A percentile compares a stretch with the other conserved stretches of the same genome.
Conservation (phyloP, 202 grass and related monocot species). For the Panicum virgatum region DNA sequence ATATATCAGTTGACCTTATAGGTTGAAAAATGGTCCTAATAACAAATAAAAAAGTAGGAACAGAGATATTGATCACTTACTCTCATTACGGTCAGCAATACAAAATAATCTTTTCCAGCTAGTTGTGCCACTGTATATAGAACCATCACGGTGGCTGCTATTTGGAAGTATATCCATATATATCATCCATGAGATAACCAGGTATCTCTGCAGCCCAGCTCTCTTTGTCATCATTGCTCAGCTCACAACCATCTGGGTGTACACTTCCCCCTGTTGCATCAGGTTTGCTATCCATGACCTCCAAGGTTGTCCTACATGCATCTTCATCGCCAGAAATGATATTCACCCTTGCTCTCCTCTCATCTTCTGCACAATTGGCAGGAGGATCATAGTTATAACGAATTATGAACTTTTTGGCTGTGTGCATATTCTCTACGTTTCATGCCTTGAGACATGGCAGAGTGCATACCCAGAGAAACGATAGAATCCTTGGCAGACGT, state of each 20-base stretch:
- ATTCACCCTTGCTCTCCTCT: neutral
- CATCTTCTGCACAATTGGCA: neutral
- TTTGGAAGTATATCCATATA: neutral
- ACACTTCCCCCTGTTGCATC: neutral
- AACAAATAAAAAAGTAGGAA: neutral
- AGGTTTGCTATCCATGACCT: neutral
- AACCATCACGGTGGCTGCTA: conserved; percentile 20
- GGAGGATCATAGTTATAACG: neutral
- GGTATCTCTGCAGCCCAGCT: too few relatives aligned
- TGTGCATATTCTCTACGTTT: too few relatives aligned
- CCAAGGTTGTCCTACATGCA: neutral
- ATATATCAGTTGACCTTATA: neutral
- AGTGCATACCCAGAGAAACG: too few relatives aligned
- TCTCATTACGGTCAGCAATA: conserved; percentile 16
- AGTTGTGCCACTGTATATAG: neutral
- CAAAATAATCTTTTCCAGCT: neutral
- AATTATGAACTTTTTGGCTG: neutral
- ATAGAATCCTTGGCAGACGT: neutral
- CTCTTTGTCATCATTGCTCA: neutral
- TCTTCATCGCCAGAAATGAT: neutral
- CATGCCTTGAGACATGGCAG: too few relatives aligned
- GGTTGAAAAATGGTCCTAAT: neutral
- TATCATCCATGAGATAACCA: too few relatives aligned
- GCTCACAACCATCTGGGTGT: neutral
- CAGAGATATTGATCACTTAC: conserved; percentile 4